Percentiles rank a stretch among this genome's conserved stretches.
Evolutionary conservation across 805 yeast species (phyloP).

Genomic region (Myxozyma neotropica): DNA sequence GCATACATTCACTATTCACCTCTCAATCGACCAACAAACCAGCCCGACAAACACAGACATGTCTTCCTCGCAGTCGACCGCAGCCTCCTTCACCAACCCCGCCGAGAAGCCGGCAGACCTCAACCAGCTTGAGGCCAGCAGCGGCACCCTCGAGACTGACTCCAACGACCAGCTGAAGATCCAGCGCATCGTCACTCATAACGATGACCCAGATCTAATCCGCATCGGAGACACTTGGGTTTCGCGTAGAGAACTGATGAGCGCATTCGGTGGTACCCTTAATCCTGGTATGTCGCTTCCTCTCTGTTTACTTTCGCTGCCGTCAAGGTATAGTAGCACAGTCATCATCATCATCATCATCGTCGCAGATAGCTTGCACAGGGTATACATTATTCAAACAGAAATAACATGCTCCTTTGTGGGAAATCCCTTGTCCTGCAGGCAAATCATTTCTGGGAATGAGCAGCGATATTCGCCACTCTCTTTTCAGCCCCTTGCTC

Average conservation of each 20-base stretch:
- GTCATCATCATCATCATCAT: not conserved
- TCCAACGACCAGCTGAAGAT: not conserved
- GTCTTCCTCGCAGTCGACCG: constrained; percentile 4
- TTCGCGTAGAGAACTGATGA: constrained; percentile 48
- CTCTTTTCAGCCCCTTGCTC: no score
- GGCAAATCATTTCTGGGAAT: no score
- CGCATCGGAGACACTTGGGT: constrained; percentile 74
- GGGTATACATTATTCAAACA: no score
- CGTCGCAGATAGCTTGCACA: no score
- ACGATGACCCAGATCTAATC: constrained; percentile 58
- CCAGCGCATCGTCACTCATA: constrained; percentile 18
- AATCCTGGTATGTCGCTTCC: constrained; percentile 56
- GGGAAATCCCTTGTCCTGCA: no score
- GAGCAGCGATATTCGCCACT: no score
- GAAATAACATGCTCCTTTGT: no score
- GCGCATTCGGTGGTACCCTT: constrained; percentile 72
- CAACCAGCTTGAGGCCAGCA: constrained; percentile 12
- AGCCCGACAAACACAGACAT: not conserved
- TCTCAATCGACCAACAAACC: not conserved
- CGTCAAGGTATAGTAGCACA: not conserved
- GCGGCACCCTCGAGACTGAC: not conserved
- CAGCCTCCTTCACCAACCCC: constrained; percentile 4
- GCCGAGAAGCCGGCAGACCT: constrained; percentile 21
- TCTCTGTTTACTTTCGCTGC: not conserved
- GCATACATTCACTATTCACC: not conserved